These are phyloP conservation scores for Fraxinus angustifolia DNA, from an alignment of 305 asterid genomes.

Conservation along the genomic window DNA sequence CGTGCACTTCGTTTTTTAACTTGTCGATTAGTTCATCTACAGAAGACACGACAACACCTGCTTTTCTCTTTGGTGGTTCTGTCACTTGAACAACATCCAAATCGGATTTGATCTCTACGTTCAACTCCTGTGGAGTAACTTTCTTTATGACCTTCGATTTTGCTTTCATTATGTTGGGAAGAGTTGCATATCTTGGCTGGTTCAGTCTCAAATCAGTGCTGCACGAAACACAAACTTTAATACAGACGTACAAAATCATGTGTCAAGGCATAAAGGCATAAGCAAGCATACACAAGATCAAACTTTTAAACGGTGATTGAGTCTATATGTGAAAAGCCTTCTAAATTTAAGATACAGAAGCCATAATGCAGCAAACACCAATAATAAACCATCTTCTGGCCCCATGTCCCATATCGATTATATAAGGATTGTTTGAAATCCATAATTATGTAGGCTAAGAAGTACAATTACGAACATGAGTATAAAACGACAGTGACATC, in stretches of 20 bases:
- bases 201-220: slow-evolving; percentile 89
- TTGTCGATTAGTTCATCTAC: slow-evolving; percentile 84
- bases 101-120: slow-evolving; percentile 64
- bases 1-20: slow-evolving; percentile 76
- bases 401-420: neutral
- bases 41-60: slow-evolving; percentile 73
- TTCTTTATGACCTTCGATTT: slow-evolving; percentile 80
- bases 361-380: neutral
- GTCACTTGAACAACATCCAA: slow-evolving; percentile 70
- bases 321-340: neutral
- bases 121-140: slow-evolving; percentile 62
- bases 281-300: neutral
- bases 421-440: neutral
- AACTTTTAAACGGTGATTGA: neutral
- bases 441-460: neutral
- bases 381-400: neutral
- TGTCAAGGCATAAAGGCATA: neutral
- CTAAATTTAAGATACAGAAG: neutral
- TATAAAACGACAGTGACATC: neutral
- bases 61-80: slow-evolving; percentile 88
- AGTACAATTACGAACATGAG: neutral
- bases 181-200: slow-evolving; percentile 92
- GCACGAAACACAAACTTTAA: slow-evolving; percentile 17
- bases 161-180: slow-evolving; percentile 96
- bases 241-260: neutral